Evolutionary conservation across 2,329 filamentous ascomycete genomes (phyloP), one percentile per base, ranked within the genome.

Genomic region (Periglandula ipomoeae): DNA sequence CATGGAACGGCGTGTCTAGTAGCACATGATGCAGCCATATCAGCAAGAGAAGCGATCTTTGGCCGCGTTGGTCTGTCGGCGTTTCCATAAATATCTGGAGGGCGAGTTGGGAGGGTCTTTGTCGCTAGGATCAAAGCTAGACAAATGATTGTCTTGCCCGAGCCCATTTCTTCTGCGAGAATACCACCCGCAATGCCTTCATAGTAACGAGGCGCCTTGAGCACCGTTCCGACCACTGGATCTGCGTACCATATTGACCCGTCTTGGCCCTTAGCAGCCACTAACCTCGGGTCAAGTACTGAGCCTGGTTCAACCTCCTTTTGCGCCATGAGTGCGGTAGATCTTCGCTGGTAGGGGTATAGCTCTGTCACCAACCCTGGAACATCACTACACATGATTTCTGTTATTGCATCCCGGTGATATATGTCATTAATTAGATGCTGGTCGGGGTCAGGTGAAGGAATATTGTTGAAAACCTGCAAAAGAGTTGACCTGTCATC

Each of bases 101-200:
- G 76, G 17, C 73, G 67, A 5, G 87, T 78, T 10, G 82, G 76
- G 52, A 90, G 77, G 27, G 82, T 72, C 56, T 78, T 81, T 0
- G 88, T 95, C 3, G 88, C 83, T 23, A 94, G 70, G 35, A 96
- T 82, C 2, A 89, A 68, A 6, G 84, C 75, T 17, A 97, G 68
- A 54, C 86, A 91, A 10, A 96, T 95, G 23, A 96, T 67, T 0
- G 91, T 96, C 69, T 96, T 97, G 0, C 91, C 90, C 0, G 78
- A 69, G 5, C 84, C 85, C 86, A 90, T 90, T 54, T 87, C 84
- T 60, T 93, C 87, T 0, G 86, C 85, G 13, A 89, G 68, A 13
- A 91, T 85, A 3, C 89, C 91, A 30, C 90, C 89, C 50, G 76
- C 74, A 5, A 83, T 77, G 23, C 81, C 76, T 40, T 93, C 88